Conservation (phyloP, 73 alveolate genomes). For the Tetrahymena elliotti region DNA sequence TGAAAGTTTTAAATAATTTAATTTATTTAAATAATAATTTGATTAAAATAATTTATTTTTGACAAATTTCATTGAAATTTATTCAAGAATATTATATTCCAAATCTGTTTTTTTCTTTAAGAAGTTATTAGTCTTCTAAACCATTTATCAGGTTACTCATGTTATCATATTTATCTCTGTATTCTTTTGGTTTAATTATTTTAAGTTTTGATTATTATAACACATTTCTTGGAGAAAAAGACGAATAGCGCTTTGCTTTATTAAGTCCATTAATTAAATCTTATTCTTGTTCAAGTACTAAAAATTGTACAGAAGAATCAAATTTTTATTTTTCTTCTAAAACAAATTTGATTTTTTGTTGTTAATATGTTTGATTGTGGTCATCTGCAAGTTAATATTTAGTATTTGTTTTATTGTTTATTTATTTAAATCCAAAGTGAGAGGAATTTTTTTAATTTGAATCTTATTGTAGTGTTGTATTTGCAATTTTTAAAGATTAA, state of each 20-base stretch:
- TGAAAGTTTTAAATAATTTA: no score
- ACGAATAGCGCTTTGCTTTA: not conserved
- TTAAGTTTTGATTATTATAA: not conserved
- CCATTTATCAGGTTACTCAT: not conserved
- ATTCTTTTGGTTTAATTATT: not conserved
- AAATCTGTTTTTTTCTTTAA: not conserved
- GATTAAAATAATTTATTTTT: not conserved
- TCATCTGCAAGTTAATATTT: not conserved
- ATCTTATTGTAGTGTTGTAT: not conserved
- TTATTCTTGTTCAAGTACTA: not conserved
- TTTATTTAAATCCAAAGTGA: not conserved
- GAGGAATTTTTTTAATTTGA: not conserved
- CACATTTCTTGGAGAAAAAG: not conserved
- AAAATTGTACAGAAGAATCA: not conserved
- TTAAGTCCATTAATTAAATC: not conserved
- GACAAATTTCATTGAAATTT: not conserved
- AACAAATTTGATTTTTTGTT: not conserved
- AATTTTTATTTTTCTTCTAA: not conserved
- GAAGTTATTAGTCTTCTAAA: not conserved
- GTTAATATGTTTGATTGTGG: not conserved
- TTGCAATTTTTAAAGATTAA: not conserved
- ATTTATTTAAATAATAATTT: no score
- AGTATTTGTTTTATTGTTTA: not conserved
- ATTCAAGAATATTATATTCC: not conserved
- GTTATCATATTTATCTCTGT: not conserved